Conservation (phyloP, 1,139 yeast genomes). For the Pneumocystis wakefieldiae region DNA sequence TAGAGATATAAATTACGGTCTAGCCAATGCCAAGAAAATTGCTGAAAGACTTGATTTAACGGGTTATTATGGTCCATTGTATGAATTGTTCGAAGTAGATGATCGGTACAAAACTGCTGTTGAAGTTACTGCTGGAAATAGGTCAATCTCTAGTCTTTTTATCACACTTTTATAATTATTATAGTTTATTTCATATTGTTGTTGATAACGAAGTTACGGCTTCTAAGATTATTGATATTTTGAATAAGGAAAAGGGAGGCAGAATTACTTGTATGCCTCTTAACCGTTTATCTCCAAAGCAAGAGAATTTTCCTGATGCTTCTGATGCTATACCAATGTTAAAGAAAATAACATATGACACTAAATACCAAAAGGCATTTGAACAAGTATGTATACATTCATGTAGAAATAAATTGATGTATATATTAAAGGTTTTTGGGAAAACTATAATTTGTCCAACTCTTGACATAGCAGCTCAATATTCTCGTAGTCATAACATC, state of each 20-base stretch:
- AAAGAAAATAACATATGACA: conserved; percentile 49
- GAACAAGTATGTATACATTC: conserved; percentile 29
- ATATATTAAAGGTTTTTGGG: conserved; percentile 40
- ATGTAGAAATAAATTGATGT: background rate
- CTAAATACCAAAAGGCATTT: conserved; percentile 46
- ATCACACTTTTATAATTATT: background rate
- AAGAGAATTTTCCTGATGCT: conserved; percentile 37
- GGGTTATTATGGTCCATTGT: conserved; percentile 70
- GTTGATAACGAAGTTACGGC: conserved; percentile 86
- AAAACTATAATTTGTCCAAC: conserved; percentile 63
- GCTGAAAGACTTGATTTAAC: conserved; percentile 39
- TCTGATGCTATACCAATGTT: conserved; percentile 53
- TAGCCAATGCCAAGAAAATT: conserved; percentile 50
- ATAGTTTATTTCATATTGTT: conserved; percentile 66
- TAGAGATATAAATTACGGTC: conserved; percentile 52
- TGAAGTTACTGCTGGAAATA: conserved; percentile 74
- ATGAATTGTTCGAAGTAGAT: conserved; percentile 65
- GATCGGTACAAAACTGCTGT: conserved; percentile 75
- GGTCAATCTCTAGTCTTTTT: background rate
- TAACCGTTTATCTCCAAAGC: conserved; percentile 42
- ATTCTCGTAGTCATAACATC: conserved; percentile 47
- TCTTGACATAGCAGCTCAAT: conserved; percentile 51
- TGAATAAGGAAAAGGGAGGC: conserved; percentile 57
- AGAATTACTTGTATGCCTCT: conserved; percentile 85
- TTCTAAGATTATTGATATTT: conserved; percentile 56